A percentile compares a stretch with the other conserved stretches of the same genome.
Conservation (phyloP, 345 rosid species). For the Gossypium raimondii region DNA sequence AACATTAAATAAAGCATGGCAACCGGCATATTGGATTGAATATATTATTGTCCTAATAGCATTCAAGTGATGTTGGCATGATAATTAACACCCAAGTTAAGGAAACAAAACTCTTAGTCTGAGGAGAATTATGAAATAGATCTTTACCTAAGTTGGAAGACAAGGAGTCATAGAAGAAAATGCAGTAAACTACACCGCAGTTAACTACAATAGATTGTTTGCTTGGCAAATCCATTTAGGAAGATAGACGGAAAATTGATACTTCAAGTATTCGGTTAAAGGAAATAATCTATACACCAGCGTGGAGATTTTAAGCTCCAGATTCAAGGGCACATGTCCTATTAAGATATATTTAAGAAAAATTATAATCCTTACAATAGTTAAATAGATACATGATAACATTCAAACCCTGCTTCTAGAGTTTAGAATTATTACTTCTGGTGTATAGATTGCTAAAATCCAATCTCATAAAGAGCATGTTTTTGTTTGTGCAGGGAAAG, state of each 20-base stretch:
- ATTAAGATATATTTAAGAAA: background rate
- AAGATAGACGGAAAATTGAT: background rate
- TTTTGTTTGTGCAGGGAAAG: background rate
- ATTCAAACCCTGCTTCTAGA: background rate
- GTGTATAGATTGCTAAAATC: background rate
- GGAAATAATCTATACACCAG: background rate
- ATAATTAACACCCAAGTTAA: constrained; percentile 21
- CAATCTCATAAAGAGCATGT: background rate
- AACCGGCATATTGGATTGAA: constrained; percentile 67
- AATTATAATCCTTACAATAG: background rate
- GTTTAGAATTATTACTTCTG: background rate
- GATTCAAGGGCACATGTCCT: background rate
- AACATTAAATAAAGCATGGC: constrained; percentile 72
- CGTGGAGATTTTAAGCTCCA: background rate
- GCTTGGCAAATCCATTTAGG: constrained; percentile 16
- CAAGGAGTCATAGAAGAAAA: constrained; percentile 20
- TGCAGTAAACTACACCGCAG: constrained; percentile 1
- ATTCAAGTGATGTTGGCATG: constrained; percentile 38
- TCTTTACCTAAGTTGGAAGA: constrained; percentile 24
- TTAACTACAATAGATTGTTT: constrained; percentile 10
- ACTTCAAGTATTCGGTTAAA: background rate
- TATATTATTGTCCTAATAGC: constrained; percentile 50
- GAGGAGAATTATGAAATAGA: background rate
- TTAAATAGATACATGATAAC: background rate
- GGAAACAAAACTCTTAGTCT: constrained; percentile 25